phyloP scores from a whole-genome alignment of 2,329 filamentous ascomycete genomes.

The Orbilia ellipsospora region DNA sequence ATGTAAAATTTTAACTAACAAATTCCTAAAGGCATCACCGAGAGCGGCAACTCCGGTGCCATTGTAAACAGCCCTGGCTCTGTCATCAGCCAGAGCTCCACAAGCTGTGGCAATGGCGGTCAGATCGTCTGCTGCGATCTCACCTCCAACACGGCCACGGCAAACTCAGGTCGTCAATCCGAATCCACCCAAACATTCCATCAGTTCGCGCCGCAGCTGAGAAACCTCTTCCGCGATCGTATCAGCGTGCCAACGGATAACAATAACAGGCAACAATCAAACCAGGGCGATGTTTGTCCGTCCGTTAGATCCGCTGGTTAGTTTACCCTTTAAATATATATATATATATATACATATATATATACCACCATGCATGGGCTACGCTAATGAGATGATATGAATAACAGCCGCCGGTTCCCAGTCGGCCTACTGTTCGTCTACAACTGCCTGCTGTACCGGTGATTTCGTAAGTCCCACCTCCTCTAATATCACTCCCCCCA shows the following conservation, averaged over 20 bases:
- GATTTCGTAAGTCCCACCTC: conserved; percentile 26
- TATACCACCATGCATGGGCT: no score
- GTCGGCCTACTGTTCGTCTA: conserved; percentile 26
- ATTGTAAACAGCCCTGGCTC: conserved; percentile 30
- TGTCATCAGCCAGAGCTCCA: conserved; percentile 34
- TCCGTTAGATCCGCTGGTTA: not conserved
- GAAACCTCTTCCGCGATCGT: conserved; percentile 23
- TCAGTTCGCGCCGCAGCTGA: conserved; percentile 33
- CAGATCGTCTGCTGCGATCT: conserved; percentile 50
- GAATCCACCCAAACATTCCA: conserved; percentile 24
- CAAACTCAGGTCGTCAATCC: conserved; percentile 36
- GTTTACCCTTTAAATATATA: no score
- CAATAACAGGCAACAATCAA: conserved; percentile 28
- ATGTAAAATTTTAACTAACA: not conserved
- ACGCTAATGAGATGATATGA: no score
- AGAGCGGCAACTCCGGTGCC: conserved; percentile 39
- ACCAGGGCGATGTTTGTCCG: conserved; percentile 20
- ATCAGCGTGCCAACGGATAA: conserved; percentile 35
- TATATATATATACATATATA: no score
- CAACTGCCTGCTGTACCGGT: conserved; percentile 43
- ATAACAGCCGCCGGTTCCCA: conserved; percentile 12
- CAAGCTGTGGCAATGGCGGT: conserved; percentile 44
- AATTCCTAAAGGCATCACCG: conserved; percentile 27
- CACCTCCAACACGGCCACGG: conserved; percentile 27
- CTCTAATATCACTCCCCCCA: not conserved